A percentile compares a stretch with the other conserved stretches of the same genome.
Evolutionary conservation across 306 rosid species (phyloP).

Genomic region (Abrus precatorius): DNA sequence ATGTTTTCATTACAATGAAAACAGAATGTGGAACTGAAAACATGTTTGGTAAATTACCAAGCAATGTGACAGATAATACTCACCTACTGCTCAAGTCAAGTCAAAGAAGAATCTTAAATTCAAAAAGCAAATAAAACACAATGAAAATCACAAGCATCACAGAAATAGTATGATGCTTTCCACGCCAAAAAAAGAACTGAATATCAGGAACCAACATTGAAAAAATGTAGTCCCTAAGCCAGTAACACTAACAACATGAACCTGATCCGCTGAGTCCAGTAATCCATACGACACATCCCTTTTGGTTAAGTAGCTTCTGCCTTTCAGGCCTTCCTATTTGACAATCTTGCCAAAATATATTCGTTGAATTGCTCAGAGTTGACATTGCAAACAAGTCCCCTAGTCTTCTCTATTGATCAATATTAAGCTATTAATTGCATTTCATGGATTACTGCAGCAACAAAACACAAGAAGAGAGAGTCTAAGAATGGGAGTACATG

Average conservation of each 20-base stretch:
- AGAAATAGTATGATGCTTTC: constrained; percentile 28
- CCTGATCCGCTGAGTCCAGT: constrained; percentile 98
- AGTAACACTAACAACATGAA: constrained; percentile 41
- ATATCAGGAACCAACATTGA: neutral
- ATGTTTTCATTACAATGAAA: neutral
- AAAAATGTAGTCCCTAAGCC: neutral
- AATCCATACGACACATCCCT: constrained; percentile 92
- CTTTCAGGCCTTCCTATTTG: constrained; percentile 75
- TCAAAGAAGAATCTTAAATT: constrained; percentile 32
- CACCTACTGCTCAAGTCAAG: constrained; percentile 17
- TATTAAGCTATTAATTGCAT: constrained; percentile 45
- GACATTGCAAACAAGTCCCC: constrained; percentile 64
- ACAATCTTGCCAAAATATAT: constrained; percentile 89
- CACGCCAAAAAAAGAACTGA: constrained; percentile 7
- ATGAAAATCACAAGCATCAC: constrained; percentile 35
- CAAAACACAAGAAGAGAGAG: constrained; percentile 34
- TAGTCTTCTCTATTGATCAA: constrained; percentile 39
- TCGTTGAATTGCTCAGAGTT: constrained; percentile 69
- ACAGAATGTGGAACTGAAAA: constrained; percentile 1
- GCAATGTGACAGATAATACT: constrained; percentile 24
- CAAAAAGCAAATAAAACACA: constrained; percentile 31
- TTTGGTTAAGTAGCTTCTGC: constrained; percentile 87
- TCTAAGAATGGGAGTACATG: constrained; percentile 34
- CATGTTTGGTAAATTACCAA: constrained; percentile 11
- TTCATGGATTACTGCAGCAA: constrained; percentile 40